A percentile compares a stretch with the other conserved stretches of the same genome.
Evolutionary conservation across 768 basidiomycete species (phyloP).

Genomic region (Panus rudis): DNA sequence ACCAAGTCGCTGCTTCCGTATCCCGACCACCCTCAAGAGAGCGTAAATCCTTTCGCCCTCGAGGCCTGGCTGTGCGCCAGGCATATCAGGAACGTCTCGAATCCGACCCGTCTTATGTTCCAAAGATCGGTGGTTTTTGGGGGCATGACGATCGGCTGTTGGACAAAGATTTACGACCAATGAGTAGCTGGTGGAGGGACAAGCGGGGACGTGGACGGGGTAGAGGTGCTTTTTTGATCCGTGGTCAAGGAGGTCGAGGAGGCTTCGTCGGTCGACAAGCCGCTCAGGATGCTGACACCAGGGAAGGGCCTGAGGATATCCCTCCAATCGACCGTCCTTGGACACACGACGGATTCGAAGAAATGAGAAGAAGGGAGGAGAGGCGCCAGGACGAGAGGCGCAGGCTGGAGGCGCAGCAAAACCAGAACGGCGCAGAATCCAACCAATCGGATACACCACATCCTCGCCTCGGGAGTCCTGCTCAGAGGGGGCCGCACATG

Average conservation of each 20-base stretch:
- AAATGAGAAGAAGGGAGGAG: slow-evolving; percentile 75
- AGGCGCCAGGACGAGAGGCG: slow-evolving; percentile 30
- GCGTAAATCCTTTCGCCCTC: slow-evolving; percentile 27
- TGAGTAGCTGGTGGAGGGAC: slow-evolving; percentile 86
- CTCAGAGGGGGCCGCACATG: too few species aligned
- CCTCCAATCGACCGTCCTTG: slow-evolving; percentile 66
- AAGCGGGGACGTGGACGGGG: slow-evolving; percentile 62
- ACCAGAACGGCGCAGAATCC: slow-evolving; percentile 8
- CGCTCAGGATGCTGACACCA: slow-evolving; percentile 10
- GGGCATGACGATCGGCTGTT: slow-evolving; percentile 88
- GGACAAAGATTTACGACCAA: slow-evolving; percentile 72
- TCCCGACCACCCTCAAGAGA: slow-evolving; percentile 28
- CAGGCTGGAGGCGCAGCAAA: slow-evolving; percentile 30
- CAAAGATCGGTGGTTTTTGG: slow-evolving; percentile 91
- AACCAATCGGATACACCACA: slow-evolving; percentile 11
- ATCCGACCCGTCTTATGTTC: slow-evolving; percentile 81
- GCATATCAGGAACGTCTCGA: slow-evolving; percentile 81
- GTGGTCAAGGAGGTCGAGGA: slow-evolving; percentile 56
- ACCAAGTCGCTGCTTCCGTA: slow-evolving; percentile 32
- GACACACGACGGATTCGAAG: slow-evolving; percentile 86
- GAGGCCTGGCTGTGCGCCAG: slow-evolving; percentile 67
- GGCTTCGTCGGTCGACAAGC: slow-evolving; percentile 22
- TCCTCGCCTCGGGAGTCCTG: slow-evolving; percentile 32
- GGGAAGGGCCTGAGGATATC: slow-evolving; percentile 19
- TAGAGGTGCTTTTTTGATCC: slow-evolving; percentile 37